These are phyloP conservation scores for Wakefieldia striispora DNA, from an alignment of 768 basidiomycete species.

Conservation along the genomic window DNA sequence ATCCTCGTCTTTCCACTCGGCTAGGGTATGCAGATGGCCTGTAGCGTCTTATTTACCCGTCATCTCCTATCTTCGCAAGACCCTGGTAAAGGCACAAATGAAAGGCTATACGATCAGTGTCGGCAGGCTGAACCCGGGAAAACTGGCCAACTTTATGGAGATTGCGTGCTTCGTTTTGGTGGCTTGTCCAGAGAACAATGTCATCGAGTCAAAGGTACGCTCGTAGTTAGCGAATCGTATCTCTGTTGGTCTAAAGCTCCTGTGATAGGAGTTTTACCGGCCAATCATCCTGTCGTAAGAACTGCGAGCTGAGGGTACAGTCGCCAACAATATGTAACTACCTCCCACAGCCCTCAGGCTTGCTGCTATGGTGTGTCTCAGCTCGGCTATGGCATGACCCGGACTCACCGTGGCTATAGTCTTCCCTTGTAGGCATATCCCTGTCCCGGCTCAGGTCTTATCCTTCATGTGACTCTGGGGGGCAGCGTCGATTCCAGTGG, in stretches of 20 bases:
- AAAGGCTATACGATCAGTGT: slow-evolving; percentile 95
- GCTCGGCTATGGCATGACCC: too few species aligned
- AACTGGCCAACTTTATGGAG: slow-evolving; percentile 93
- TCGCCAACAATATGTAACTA: too few species aligned
- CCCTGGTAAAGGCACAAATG: slow-evolving; percentile 67
- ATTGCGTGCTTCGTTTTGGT: slow-evolving; percentile 95
- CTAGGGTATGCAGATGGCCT: too few species aligned
- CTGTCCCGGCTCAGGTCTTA: too few species aligned
- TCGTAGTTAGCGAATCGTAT: not conserved
- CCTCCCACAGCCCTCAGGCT: too few species aligned
- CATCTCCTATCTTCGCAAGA: slow-evolving; percentile 73
- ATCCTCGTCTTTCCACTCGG: too few species aligned
- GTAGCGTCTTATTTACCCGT: slow-evolving; percentile 83
- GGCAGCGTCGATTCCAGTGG: too few species aligned
- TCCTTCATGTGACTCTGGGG: too few species aligned
- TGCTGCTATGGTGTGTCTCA: too few species aligned
- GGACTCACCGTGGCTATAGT: too few species aligned
- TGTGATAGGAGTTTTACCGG: slow-evolving; percentile 74
- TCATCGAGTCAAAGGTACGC: slow-evolving; percentile 68
- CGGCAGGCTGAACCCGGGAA: slow-evolving; percentile 92
- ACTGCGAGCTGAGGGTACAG: slow-evolving; percentile 61
- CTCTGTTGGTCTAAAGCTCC: not conserved
- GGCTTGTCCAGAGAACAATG: slow-evolving; percentile 90
- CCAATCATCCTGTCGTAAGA: slow-evolving; percentile 97
- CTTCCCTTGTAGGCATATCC: too few species aligned